Percentiles rank a stretch among this genome's conserved stretches.
Evolutionary conservation across 768 basidiomycete genomes (phyloP).

Genomic region (Hericium coralloides): DNA sequence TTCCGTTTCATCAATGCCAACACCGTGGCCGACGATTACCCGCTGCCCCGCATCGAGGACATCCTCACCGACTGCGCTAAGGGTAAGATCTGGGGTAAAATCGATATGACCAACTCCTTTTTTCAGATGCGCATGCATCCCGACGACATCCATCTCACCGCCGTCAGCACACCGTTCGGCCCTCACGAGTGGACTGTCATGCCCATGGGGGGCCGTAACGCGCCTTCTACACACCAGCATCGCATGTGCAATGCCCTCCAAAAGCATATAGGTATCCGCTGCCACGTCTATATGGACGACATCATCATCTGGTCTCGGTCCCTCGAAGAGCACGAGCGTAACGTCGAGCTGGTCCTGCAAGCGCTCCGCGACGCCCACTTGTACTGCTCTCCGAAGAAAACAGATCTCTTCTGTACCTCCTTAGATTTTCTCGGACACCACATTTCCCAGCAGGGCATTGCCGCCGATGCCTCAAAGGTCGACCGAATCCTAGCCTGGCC

Average conservation of each 20-base stretch:
- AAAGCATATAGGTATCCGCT: slow-evolving; percentile 27
- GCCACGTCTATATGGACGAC: slow-evolving; percentile 39
- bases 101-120: too few species aligned
- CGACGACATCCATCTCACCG: too few species aligned
- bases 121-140: too few species aligned
- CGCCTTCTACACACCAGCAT: slow-evolving; percentile 27
- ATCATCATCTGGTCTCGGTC: slow-evolving; percentile 5
- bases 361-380: slow-evolving; percentile 11
- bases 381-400: slow-evolving; percentile 13
- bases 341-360: slow-evolving; percentile 10
- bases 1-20: slow-evolving; percentile 13
- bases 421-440: slow-evolving; percentile 1
- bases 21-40: slow-evolving; percentile 19
- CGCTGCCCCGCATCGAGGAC: too few species aligned
- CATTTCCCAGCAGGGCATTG: too few species aligned
- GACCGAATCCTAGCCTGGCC: neutral
- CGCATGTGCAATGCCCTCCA: slow-evolving; percentile 26
- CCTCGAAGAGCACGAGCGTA: slow-evolving; percentile 11
- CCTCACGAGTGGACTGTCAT: too few species aligned
- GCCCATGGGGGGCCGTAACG: too few species aligned
- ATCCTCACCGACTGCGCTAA: too few species aligned
- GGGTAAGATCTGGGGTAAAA: too few species aligned
- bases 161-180: too few species aligned
- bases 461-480: neutral
- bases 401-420: slow-evolving; percentile 6